These are phyloP conservation scores for Xylaria sp. DNA, from an alignment of 495 filamentous ascomycete species.

Conservation along the genomic window DNA sequence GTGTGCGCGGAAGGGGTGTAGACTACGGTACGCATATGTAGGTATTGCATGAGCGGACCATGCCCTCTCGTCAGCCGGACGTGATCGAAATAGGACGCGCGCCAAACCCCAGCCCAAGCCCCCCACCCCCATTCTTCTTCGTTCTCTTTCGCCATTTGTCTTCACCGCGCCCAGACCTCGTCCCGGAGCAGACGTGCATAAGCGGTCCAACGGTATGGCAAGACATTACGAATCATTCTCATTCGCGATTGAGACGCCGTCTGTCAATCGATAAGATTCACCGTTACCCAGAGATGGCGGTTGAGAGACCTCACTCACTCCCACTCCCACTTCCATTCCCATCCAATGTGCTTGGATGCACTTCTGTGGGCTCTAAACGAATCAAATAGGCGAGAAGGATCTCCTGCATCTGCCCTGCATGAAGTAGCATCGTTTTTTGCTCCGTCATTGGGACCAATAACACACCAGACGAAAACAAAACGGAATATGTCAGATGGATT, in stretches of 20 bases:
- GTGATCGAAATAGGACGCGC: slow-evolving; percentile 12
- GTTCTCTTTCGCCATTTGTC: slow-evolving; percentile 1
- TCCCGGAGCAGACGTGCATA: neutral
- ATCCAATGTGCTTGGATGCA: neutral
- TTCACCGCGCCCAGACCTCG: slow-evolving; percentile 4
- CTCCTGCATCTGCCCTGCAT: slow-evolving; percentile 26
- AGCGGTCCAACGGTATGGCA: neutral
- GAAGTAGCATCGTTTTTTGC: slow-evolving; percentile 17
- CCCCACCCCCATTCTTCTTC: slow-evolving; percentile 10
- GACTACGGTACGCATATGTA: neutral
- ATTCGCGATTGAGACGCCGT: slow-evolving; percentile 13
- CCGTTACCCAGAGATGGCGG: neutral
- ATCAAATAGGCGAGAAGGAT: slow-evolving; percentile 11
- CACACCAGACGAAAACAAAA: slow-evolving; percentile 27
- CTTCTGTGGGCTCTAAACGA: neutral
- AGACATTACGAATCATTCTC: slow-evolving; percentile 9
- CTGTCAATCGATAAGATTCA: slow-evolving; percentile 4
- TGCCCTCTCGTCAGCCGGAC: slow-evolving; percentile 8
- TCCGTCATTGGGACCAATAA: slow-evolving; percentile 23
- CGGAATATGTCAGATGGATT: slow-evolving; percentile 25
- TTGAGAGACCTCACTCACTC: neutral
- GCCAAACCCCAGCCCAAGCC: slow-evolving; percentile 16
- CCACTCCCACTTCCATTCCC: too few relatives aligned
- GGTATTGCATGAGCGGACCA: slow-evolving; percentile 19
- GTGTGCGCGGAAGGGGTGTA: slow-evolving; percentile 7